Evolutionary conservation across 768 basidiomycete species (phyloP).

Genomic region (Naganishia friedmannii): DNA sequence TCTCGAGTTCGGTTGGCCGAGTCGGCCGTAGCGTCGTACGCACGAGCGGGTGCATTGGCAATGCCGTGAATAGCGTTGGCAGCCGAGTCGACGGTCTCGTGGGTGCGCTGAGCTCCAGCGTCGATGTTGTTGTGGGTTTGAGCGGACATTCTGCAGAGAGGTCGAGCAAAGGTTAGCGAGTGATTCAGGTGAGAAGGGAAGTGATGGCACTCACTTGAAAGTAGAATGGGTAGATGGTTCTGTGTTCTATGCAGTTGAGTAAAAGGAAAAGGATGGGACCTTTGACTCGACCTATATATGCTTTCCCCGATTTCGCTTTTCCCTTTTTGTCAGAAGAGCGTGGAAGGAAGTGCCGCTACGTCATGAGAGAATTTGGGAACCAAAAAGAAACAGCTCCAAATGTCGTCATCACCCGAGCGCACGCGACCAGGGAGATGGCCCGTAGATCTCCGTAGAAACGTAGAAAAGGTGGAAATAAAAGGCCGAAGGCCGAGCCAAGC

Average conservation of each 20-base stretch:
- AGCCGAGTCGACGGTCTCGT: slow-evolving; percentile 16
- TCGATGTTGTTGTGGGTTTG: slow-evolving; percentile 18
- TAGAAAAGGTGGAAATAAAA: no score
- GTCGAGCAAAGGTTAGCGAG: neutral
- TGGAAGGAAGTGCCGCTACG: neutral
- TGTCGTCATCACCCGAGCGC: no score
- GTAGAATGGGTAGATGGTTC: neutral
- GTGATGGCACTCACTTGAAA: neutral
- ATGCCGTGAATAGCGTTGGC: slow-evolving; percentile 11
- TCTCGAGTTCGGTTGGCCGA: neutral
- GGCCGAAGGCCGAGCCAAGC: no score
- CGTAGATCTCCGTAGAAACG: no score
- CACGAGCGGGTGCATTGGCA: neutral
- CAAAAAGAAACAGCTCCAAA: no score
- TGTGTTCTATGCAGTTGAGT: neutral
- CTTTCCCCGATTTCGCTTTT: neutral
- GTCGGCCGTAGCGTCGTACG: neutral
- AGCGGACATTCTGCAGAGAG: slow-evolving; percentile 10
- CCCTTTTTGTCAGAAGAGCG: neutral
- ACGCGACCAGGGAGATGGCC: no score
- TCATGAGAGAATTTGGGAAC: neutral
- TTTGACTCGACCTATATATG: neutral
- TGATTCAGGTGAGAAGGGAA: neutral
- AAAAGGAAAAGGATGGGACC: neutral
- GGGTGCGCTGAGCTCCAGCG: slow-evolving; percentile 17